These are phyloP conservation scores for Talaromyces piceae DNA, from an alignment of 2,329 filamentous ascomycete genomes.

Conservation along the genomic window DNA sequence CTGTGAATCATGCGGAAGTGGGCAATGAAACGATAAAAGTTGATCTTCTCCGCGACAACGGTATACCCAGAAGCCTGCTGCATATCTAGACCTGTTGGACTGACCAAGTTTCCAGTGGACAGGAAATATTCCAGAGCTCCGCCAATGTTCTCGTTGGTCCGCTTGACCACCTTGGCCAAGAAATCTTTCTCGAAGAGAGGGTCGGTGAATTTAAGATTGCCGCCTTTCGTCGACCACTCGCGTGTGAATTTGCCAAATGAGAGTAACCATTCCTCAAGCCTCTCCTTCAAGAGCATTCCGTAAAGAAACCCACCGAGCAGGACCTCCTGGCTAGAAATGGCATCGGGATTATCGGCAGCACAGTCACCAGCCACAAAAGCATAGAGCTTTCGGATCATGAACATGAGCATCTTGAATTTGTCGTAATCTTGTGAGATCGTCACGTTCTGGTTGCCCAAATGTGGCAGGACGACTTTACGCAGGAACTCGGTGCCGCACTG, in stretches of 20 bases:
- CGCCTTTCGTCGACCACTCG: conserved; percentile 49
- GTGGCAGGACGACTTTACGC: conserved; percentile 80
- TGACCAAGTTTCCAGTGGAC: conserved; percentile 88
- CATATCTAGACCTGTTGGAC: conserved; percentile 83
- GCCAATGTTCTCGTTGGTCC: conserved; percentile 82
- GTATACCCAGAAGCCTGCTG: conserved; percentile 94
- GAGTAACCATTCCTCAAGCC: conserved; percentile 81
- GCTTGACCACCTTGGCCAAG: conserved; percentile 65
- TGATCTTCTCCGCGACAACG: conserved; percentile 96
- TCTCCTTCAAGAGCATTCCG: conserved; percentile 91
- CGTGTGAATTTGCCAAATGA: conserved; percentile 48
- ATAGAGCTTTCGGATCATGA: conserved; percentile 96
- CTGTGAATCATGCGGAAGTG: conserved; percentile 99
- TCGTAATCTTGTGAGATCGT: conserved; percentile 77
- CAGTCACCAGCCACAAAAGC: conserved; percentile 88
- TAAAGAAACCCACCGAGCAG: conserved; percentile 89
- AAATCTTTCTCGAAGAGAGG: conserved; percentile 75
- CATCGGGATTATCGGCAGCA: conserved; percentile 89
- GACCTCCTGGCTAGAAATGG: conserved; percentile 92
- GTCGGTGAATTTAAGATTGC: conserved; percentile 59
- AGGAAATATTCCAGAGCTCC: conserved; percentile 88
- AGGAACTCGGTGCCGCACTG: conserved; percentile 89
- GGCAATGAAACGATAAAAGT: conserved; percentile 96
- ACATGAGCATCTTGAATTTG: conserved; percentile 88
- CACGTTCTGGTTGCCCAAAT: conserved; percentile 79